Evolutionary conservation across 2,329 filamentous ascomycete genomes (phyloP), one percentile per base, ranked within the genome.

Genomic region (Coniochaeta ligniaria): DNA sequence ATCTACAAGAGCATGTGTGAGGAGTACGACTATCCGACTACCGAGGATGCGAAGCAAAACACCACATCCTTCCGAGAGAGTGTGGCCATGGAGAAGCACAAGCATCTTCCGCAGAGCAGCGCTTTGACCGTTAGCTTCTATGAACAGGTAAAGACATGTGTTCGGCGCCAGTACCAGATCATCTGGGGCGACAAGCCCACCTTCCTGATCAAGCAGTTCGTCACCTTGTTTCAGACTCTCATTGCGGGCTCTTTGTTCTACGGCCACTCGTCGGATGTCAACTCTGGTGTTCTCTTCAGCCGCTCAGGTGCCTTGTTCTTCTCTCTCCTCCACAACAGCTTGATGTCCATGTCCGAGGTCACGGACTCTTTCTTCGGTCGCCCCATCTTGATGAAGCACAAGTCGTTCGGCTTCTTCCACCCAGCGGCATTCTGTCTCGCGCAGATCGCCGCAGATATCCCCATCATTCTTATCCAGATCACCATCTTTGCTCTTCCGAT

Each of bases 241-340:
- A 90, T 96, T 63, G 87, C 93, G 59, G 88, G 90, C 1, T 91
- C 88, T 2, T 78, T 95, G 20, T 95, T 95, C 74, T 91, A 92
- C 67, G 84, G n/a, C n/a, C n/a, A n/a, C n/a, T n/a, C n/a, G n/a
- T n/a, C n/a, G n/a, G n/a, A n/a, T 72, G 70, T 76, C 2, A 75
- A 79, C 0, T 78, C 79, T 24, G 78, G 81, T 17, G 70, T 75
- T 0, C 65, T 80, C 17, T n/a, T n/a, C n/a, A n/a, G n/a, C n/a
- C n/a, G n/a, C n/a, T n/a, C n/a, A n/a, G n/a, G n/a, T n/a, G n/a
- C n/a, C n/a, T n/a, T n/a, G n/a, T 83, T 83, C 70, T 82, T 83
- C 63, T 71, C 80, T 2, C 73, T 83, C 4, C 62, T 86, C n/a
- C 83, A 85, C 66, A 75, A 81, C 56, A 74, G 78, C 0, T 73